These are phyloP conservation scores for Coccomyxa sp. DNA, from an alignment of 139 green algal genomes.

Conservation along the genomic window DNA sequence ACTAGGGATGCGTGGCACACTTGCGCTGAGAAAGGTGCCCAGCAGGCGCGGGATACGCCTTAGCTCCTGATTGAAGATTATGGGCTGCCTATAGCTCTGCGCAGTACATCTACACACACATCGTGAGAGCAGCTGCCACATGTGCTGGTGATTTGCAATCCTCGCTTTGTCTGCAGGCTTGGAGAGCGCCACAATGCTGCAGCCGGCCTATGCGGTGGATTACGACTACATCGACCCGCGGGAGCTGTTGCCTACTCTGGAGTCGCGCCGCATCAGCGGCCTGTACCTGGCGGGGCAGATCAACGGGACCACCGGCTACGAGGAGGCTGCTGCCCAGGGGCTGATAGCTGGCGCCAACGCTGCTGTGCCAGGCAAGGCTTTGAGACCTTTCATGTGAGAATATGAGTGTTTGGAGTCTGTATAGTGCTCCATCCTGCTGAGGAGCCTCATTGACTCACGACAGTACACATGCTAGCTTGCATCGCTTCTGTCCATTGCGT, in stretches of 20 bases:
- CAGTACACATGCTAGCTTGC: no score
- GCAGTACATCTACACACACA: no score
- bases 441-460: no score
- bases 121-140: background rate
- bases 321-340: conserved; percentile 59
- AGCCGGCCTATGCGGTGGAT: conserved; percentile 50
- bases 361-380: conserved; percentile 29
- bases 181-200: conserved; percentile 35
- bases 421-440: no score
- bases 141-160: background rate
- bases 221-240: conserved; percentile 64
- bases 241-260: conserved; percentile 40
- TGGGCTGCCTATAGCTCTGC: no score
- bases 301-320: conserved; percentile 62
- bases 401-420: no score
- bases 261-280: conserved; percentile 35
- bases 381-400: no score
- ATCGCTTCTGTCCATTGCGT: no score
- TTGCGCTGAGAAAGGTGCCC: no score
- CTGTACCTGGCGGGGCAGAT: conserved; percentile 64
- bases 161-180: conserved; percentile 25
- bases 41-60: no score
- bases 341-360: conserved; percentile 56
- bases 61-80: no score
- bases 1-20: no score